These are phyloP conservation scores for Fonsecaea multimorphosa DNA, from an alignment of 2,329 filamentous ascomycete genomes.

Conservation along the genomic window DNA sequence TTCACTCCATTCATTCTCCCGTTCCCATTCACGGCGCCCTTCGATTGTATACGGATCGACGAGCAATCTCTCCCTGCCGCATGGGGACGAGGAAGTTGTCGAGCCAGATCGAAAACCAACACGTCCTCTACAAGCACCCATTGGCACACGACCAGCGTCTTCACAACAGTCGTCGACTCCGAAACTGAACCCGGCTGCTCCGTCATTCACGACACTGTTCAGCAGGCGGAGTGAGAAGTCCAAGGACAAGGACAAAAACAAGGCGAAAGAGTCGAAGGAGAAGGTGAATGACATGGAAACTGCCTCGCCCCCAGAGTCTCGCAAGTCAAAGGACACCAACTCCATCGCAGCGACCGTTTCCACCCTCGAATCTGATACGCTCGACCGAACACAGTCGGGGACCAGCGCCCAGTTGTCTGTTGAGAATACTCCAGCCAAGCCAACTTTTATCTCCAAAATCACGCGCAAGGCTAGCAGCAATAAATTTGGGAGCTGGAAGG, in stretches of 20 bases:
- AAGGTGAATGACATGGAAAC: slow-evolving; percentile 44
- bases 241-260: slow-evolving; percentile 44
- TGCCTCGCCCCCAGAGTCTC: slow-evolving; percentile 52
- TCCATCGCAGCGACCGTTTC: slow-evolving; percentile 50
- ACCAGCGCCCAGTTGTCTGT: slow-evolving; percentile 41
- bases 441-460: slow-evolving; percentile 59
- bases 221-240: slow-evolving; percentile 58
- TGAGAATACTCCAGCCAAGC: slow-evolving; percentile 46
- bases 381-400: slow-evolving; percentile 54
- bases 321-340: slow-evolving; percentile 53
- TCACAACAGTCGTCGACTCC: slow-evolving; percentile 60
- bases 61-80: slow-evolving; percentile 62
- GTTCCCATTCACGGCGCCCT: slow-evolving; percentile 78
- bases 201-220: slow-evolving; percentile 80
- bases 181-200: slow-evolving; percentile 83
- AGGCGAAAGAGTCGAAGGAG: slow-evolving; percentile 43
- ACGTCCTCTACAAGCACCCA: slow-evolving; percentile 67
- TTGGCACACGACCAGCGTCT: slow-evolving; percentile 76
- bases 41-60: slow-evolving; percentile 80
- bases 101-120: slow-evolving; percentile 50
- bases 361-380: slow-evolving; percentile 55
- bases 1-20: slow-evolving; percentile 68
- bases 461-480: slow-evolving; percentile 59
- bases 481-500: slow-evolving; percentile 59
- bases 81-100: slow-evolving; percentile 51